A percentile compares a stretch with the other conserved stretches of the same genome.
These are phyloP conservation scores for Trametes versicolor DNA, from an alignment of 1,284 basidiomycete genomes.

Conservation along the genomic window DNA sequence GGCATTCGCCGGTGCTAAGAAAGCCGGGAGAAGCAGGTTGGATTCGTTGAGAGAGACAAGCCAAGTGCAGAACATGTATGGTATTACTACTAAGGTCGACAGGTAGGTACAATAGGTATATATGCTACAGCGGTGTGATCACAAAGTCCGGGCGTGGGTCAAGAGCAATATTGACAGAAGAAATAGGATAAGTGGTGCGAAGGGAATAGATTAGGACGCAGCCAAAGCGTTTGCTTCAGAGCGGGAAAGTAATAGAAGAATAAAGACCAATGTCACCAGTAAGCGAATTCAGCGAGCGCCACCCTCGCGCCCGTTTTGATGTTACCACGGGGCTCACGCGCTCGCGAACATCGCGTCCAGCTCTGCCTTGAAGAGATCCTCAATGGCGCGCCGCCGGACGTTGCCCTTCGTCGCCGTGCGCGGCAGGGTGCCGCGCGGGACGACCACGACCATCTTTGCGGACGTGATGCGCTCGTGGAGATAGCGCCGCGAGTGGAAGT, in stretches of 20 bases:
- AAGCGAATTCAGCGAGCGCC: not conserved
- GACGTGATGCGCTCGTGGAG: constrained; percentile 71
- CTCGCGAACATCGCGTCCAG: constrained; percentile 58
- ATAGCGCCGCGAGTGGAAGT: constrained; percentile 69
- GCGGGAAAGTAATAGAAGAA: not conserved
- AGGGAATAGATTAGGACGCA: constrained; percentile 3
- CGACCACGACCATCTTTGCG: constrained; percentile 64
- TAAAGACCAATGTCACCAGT: not conserved
- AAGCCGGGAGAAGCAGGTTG: no score
- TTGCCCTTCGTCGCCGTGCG: constrained; percentile 76
- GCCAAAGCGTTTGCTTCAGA: not conserved
- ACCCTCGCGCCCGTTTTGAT: constrained; percentile 12
- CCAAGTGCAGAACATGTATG: no score
- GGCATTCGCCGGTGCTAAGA: not conserved
- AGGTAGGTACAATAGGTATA: not conserved
- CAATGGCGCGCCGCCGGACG: constrained; percentile 69
- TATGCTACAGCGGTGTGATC: constrained; percentile 19
- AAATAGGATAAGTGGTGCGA: constrained; percentile 3
- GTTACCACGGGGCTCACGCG: constrained; percentile 31
- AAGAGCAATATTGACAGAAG: not conserved
- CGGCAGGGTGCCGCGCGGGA: constrained; percentile 62
- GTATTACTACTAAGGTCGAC: not conserved
- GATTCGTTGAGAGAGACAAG: no score
- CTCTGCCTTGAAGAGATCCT: constrained; percentile 59
- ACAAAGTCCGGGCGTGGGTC: not conserved